Base-by-base conservation (phyloP, 768 basidiomycete species). In the Mycena polygramma region DNA sequence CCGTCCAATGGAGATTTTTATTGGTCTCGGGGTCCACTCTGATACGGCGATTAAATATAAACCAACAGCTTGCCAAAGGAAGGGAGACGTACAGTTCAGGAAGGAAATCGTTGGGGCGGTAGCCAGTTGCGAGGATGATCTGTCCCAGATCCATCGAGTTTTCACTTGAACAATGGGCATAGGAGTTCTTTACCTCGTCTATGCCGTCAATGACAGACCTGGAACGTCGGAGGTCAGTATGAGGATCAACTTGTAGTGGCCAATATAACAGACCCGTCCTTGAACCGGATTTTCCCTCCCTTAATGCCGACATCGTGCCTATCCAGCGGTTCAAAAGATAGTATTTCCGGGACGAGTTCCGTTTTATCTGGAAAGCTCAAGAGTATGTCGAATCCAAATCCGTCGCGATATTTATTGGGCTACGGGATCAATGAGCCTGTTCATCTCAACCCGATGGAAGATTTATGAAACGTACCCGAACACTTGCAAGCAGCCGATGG, bases 121-220 rank as follows among this genome's bases (percentile, higher is more conserved):
- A 80, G 1, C 81, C 81, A 1, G 81, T 81, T 13, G 76, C 75
- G 46, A 81, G 76, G 43, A 81, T 75, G 24, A 54, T 74, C 71
- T 61, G 20, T 11, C 17, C 17, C 1, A 26, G 9, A 41, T 41
- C 4, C 11, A 39, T 17, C 48, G 15, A 46, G 10, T 30, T 36
- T 30, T 57, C 46, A 30, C 20, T 37, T 43, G 6, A 30, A 30
- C 22, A 17, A 9, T 1, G 24, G 20, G 6, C 15, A n/a, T 8
- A 75, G 1, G 4, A 37, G 37, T n/a, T 0, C 9, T 26, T 6
- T 5, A 69, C 76, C 43, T 75, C 76, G 52, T 77, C 78, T 20
- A 82, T 71, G 1, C 78, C 79, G 2, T 64, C 58, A 17, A 82
- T 43, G 13, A 75, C 52, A 1, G 73, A 70, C n/a, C 80, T 30